A percentile compares a stretch with the other conserved stretches of the same genome.
Evolutionary conservation across 148 eudicot genomes (phyloP).

Genomic region (Fagopyrum tataricum): DNA sequence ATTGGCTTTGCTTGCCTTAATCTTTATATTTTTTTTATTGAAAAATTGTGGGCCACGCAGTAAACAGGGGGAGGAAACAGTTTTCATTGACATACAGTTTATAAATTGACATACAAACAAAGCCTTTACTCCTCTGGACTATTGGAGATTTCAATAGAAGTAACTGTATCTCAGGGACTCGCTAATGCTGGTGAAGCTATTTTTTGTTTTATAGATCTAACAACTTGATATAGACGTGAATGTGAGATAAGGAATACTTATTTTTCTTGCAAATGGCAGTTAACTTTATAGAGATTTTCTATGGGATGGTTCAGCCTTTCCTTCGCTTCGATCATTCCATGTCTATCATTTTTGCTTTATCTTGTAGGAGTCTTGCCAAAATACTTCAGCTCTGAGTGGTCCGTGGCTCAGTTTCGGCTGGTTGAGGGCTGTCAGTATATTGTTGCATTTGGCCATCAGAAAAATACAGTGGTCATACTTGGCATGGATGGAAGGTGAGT

Average conservation of each 20-base stretch:
- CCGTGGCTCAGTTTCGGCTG: slow-evolving; percentile 76
- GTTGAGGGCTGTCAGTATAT: slow-evolving; percentile 69
- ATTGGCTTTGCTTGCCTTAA: too few relatives aligned
- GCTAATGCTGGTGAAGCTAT: not conserved
- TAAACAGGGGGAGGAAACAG: too few relatives aligned
- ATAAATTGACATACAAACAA: too few relatives aligned
- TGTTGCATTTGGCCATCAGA: slow-evolving; percentile 87
- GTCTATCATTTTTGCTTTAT: slow-evolving; percentile 3
- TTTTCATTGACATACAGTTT: too few relatives aligned
- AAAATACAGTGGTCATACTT: slow-evolving; percentile 68
- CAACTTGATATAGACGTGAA: not conserved
- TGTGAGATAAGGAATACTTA: not conserved
- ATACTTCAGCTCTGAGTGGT: slow-evolving; percentile 93
- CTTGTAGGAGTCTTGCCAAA: slow-evolving; percentile 73
- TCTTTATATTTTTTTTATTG: too few relatives aligned
- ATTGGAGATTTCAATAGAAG: not conserved
- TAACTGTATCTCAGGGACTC: not conserved
- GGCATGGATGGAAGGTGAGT: slow-evolving; percentile 88
- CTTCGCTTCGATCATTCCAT: not conserved
- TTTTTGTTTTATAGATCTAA: not conserved
- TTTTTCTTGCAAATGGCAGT: not conserved
- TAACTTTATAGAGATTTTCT: not conserved
- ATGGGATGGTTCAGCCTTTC: not conserved
- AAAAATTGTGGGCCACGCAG: too few relatives aligned
- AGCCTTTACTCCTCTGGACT: too few relatives aligned